phyloP scores from a whole-genome alignment of 495 filamentous ascomycete species.

The Penicillium cataractarum region DNA sequence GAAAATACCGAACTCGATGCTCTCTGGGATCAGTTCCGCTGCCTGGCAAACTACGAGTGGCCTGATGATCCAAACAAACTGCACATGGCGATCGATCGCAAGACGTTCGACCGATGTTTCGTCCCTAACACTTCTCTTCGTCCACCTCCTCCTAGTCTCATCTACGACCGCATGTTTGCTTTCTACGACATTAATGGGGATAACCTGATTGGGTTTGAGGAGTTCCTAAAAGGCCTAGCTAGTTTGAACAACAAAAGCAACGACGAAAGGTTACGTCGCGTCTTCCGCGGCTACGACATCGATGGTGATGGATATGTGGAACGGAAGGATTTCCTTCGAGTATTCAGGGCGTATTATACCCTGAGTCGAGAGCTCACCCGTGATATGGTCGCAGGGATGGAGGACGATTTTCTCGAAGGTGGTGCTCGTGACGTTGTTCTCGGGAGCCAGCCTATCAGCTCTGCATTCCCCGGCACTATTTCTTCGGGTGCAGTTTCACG shows the following conservation, averaged over 20 bases:
- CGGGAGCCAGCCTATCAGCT: conserved; percentile 77
- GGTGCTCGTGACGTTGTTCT: conserved; percentile 74
- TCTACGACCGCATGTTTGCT: conserved; percentile 94
- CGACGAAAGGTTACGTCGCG: conserved; percentile 66
- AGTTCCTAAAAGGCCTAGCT: conserved; percentile 84
- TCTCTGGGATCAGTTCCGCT: conserved; percentile 94
- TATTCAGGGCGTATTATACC: conserved; percentile 89
- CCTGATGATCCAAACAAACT: conserved; percentile 77
- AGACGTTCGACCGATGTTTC: conserved; percentile 88
- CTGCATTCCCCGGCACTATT: conserved; percentile 68
- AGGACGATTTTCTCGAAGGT: conserved; percentile 76
- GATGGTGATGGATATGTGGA: conserved; percentile 87
- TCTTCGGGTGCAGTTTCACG: conserved; percentile 60
- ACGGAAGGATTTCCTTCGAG: conserved; percentile 85
- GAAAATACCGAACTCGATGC: conserved; percentile 86
- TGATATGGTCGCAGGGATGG: conserved; percentile 79
- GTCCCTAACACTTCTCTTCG: conserved; percentile 77
- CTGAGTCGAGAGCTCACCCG: conserved; percentile 82
- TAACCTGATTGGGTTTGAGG: conserved; percentile 88
- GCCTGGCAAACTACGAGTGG: conserved; percentile 85
- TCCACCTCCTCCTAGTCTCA: conserved; percentile 79
- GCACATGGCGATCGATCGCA: conserved; percentile 81
- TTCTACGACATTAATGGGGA: conserved; percentile 93
- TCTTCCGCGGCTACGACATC: conserved; percentile 91
- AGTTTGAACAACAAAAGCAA: conserved; percentile 73